phyloP scores from a whole-genome alignment of 352 stramenopile genomes.

The Globisporangium abappressorium region DNA sequence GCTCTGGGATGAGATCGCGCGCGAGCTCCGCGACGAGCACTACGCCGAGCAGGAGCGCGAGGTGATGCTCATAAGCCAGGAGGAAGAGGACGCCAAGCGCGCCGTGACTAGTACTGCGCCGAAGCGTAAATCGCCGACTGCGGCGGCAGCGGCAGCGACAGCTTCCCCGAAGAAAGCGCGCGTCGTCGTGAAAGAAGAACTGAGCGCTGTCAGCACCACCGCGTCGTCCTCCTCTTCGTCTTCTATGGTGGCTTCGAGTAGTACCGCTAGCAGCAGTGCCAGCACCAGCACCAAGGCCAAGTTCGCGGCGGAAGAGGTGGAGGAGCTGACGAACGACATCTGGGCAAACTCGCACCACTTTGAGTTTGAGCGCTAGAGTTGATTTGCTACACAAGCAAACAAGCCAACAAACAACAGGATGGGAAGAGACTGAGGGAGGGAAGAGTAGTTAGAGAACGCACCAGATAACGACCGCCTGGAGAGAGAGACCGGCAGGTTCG shows the following conservation, averaged over 20 bases:
- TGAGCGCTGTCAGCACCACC: neutral
- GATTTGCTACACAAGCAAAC: neutral
- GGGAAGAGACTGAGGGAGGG: neutral
- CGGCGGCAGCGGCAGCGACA: neutral
- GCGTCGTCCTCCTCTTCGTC: neutral
- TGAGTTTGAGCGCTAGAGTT: constrained; percentile 43
- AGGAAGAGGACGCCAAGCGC: constrained; percentile 15
- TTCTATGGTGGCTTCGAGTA: neutral
- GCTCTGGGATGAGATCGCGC: constrained; percentile 57
- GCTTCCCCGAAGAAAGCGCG: constrained; percentile 14
- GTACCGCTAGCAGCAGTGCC: neutral
- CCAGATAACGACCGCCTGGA: neutral
- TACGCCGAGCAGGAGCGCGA: constrained; percentile 23
- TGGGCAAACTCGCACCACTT: constrained; percentile 82
- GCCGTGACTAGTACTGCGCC: neutral
- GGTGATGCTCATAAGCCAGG: constrained; percentile 25
- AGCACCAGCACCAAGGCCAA: constrained; percentile 11
- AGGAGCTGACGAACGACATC: constrained; percentile 71
- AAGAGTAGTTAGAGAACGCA: neutral
- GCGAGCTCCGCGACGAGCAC: constrained; percentile 35
- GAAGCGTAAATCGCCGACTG: constrained; percentile 27
- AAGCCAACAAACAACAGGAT: neutral
- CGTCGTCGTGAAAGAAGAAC: constrained; percentile 3
- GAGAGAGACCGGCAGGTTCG: neutral
- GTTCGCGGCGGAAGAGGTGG: constrained; percentile 51